Percentiles rank a stretch among this genome's conserved stretches.
Conservation (phyloP, 2,329 filamentous ascomycete genomes). For the Leptographium galeiforme region DNA sequence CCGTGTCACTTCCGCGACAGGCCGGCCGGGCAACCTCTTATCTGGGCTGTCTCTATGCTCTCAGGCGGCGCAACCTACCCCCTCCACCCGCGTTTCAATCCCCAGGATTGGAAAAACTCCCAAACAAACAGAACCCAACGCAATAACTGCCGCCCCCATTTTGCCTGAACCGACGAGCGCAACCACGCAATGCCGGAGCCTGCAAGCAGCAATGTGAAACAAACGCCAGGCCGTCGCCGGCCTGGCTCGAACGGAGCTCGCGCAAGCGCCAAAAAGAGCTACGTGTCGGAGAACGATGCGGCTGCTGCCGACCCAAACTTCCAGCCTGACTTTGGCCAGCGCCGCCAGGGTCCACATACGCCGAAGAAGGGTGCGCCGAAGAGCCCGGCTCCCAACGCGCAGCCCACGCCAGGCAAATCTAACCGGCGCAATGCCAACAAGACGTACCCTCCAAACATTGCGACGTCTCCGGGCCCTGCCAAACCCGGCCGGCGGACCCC, state of each 20-base stretch:
- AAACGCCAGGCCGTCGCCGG: constrained; percentile 27
- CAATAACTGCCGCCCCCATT: background rate
- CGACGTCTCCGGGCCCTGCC: constrained; percentile 27
- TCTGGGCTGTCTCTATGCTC: background rate
- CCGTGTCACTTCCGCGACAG: background rate
- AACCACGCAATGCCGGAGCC: constrained; percentile 20
- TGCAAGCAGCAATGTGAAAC: constrained; percentile 11
- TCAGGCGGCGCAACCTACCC: background rate
- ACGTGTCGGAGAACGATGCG: constrained; percentile 45
- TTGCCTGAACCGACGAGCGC: background rate
- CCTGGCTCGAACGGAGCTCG: constrained; percentile 23
- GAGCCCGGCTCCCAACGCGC: constrained; percentile 14
- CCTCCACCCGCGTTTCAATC: background rate
- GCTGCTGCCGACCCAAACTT: constrained; percentile 19
- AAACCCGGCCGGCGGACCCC: constrained; percentile 30
- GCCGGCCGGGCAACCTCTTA: background rate
- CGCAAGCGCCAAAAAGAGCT: constrained; percentile 34
- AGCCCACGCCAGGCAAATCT: constrained; percentile 14
- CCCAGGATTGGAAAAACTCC: background rate
- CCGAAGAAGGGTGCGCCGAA: constrained; percentile 15
- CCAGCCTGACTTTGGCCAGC: constrained; percentile 18
- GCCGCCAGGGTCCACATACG: constrained; percentile 4
- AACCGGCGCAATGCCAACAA: constrained; percentile 18
- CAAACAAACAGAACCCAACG: background rate
- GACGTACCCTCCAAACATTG: constrained; percentile 17